A percentile compares a stretch with the other conserved stretches of the same genome.
These are phyloP conservation scores for Raphanus hybrid DNA, from an alignment of 441 rosid genomes.

Conservation along the genomic window DNA sequence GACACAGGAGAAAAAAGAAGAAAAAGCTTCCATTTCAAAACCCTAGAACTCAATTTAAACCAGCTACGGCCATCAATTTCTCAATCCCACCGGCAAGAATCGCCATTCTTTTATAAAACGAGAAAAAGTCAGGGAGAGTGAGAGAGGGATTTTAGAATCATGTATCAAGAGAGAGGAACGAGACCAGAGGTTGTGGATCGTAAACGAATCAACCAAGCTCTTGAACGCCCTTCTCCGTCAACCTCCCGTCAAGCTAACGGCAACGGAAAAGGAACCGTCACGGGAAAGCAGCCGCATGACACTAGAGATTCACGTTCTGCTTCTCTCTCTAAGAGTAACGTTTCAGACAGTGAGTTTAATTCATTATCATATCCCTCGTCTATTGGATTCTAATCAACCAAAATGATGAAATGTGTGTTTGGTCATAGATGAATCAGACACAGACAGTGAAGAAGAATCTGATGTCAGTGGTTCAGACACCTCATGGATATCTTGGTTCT, in stretches of 20 bases:
- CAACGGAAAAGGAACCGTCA: constrained; percentile 44
- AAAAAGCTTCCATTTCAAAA: constrained; percentile 13
- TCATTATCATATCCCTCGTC: too few species aligned
- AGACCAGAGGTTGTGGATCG: constrained; percentile 64
- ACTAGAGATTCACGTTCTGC: constrained; percentile 49
- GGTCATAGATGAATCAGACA: constrained; percentile 57
- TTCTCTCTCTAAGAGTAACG: constrained; percentile 52
- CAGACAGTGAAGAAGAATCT: constrained; percentile 70
- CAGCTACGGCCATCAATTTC: constrained; percentile 14
- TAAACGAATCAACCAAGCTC: constrained; percentile 61
- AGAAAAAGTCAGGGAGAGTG: too few species aligned
- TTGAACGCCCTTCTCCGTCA: constrained; percentile 67
- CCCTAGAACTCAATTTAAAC: constrained; percentile 36
- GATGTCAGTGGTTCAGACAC: constrained; percentile 75
- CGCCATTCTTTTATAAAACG: constrained; percentile 8
- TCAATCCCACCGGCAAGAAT: constrained; percentile 32
- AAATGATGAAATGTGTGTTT: constrained; percentile 12
- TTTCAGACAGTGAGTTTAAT: constrained; percentile 51
- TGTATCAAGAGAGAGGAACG: constrained; percentile 54
- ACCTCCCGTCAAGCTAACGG: constrained; percentile 57
- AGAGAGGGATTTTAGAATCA: constrained; percentile 13
- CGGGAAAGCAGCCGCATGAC: constrained; percentile 56
- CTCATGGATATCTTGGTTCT: constrained; percentile 73
- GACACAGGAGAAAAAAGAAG: neutral
- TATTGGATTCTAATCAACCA: neutral